These are phyloP conservation scores for Termitomyces sp. DNA, from an alignment of 768 basidiomycete species.

Conservation along the genomic window DNA sequence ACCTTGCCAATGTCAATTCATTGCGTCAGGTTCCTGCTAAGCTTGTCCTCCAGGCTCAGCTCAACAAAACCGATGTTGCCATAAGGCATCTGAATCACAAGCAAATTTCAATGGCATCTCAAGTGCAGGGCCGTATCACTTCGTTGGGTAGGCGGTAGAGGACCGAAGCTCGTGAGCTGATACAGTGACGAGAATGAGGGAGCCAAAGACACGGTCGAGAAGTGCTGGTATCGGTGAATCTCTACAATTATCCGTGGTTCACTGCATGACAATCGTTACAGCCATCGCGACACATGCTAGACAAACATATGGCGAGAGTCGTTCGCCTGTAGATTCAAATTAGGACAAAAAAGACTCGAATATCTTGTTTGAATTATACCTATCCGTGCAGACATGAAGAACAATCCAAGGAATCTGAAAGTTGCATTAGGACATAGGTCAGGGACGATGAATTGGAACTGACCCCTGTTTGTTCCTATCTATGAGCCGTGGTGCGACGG, in stretches of 20 bases:
- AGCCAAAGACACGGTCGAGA: not conserved
- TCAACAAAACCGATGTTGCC: not conserved
- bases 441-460: conserved; percentile 13
- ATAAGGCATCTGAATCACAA: not conserved
- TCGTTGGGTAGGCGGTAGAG: not conserved
- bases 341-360: not conserved
- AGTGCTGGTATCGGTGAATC: not conserved
- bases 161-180: not conserved
- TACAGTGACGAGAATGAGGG: not conserved
- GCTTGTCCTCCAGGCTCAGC: not conserved
- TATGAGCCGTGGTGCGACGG: conserved; percentile 82
- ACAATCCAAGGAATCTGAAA: conserved; percentile 78
- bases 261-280: conserved; percentile 49
- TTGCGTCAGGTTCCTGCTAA: too few species aligned
- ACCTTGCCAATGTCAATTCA: not conserved
- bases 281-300: conserved; percentile 94
- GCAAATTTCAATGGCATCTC: too few species aligned
- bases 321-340: conserved; percentile 57
- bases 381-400: conserved; percentile 95
- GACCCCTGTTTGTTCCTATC: conserved; percentile 96
- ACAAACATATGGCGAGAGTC: conserved; percentile 93
- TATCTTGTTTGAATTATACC: conserved; percentile 41
- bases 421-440: not conserved
- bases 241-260: conserved; percentile 7
- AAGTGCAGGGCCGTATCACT: not conserved